Percentiles rank a stretch among this genome's conserved stretches.
Evolutionary conservation across 1,284 basidiomycete genomes (phyloP).

Genomic region (Moniliella sp.): DNA sequence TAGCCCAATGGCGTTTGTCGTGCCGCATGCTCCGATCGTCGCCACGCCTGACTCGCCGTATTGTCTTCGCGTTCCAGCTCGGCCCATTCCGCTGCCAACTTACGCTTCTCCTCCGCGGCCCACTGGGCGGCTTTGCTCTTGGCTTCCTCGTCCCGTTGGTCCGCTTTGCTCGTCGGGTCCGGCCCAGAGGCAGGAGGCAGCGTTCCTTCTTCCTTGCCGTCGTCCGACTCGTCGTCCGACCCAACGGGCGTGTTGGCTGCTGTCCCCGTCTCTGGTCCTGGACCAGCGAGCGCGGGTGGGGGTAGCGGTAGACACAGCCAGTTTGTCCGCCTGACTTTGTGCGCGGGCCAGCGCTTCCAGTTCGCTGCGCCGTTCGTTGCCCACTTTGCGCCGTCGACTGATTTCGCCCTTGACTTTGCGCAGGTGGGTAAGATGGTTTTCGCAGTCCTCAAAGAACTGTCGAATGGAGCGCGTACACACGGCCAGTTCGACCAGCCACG

Average conservation of each 20-base stretch:
- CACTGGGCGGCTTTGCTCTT: slow-evolving; percentile 17
- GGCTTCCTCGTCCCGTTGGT: slow-evolving; percentile 15
- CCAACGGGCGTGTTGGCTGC: too few relatives aligned
- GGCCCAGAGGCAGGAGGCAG: slow-evolving; percentile 9
- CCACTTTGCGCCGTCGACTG: slow-evolving; percentile 56
- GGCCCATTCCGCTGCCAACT: slow-evolving; percentile 55
- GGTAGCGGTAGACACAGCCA: too few relatives aligned
- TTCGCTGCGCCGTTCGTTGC: too few relatives aligned
- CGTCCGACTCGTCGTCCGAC: not conserved
- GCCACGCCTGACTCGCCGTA: slow-evolving; percentile 73
- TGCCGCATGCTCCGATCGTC: slow-evolving; percentile 58
- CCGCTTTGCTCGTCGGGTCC: slow-evolving; percentile 19
- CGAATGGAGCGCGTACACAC: slow-evolving; percentile 72
- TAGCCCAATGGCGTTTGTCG: slow-evolving; percentile 66
- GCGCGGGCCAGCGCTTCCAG: too few relatives aligned
- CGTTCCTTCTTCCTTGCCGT: not conserved
- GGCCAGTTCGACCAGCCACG: slow-evolving; percentile 69
- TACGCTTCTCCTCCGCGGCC: slow-evolving; percentile 11
- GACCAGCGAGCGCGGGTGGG: too few relatives aligned
- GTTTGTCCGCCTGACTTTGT: too few relatives aligned
- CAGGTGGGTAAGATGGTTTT: slow-evolving; percentile 65
- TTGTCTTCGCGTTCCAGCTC: slow-evolving; percentile 57
- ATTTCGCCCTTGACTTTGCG: slow-evolving; percentile 87
- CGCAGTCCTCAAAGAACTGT: slow-evolving; percentile 68
- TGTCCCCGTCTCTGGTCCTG: too few relatives aligned